Base-by-base conservation (phyloP, 2,329 filamentous ascomycete species). In the Fusarium sp. region DNA sequence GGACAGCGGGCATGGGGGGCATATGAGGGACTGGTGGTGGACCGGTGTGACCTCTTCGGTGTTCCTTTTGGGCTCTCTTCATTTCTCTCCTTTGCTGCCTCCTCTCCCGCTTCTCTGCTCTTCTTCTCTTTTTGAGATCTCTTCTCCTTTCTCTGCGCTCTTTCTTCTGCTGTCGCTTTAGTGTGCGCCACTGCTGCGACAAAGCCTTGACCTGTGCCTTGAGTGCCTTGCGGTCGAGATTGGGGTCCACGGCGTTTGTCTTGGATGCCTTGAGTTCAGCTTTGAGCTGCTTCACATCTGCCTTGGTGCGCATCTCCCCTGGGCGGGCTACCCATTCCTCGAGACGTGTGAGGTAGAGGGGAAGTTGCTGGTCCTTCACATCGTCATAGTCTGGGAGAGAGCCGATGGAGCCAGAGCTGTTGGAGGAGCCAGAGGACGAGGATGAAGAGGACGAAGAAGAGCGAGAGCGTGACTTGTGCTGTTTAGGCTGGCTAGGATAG, bases 371-470 rank as follows among this genome's bases (percentile, higher is more conserved):
- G 62, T 86, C 85, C 14, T 79, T 80, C 3, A 91, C 81, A 48
- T 88, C 84, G 66, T 90, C 86, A 75, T 87, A 87, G 63, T 87
- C 85, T 0, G 88, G 88, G 1, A 91, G 86, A 3, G 88, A 90
- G 39, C 86, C 88, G 64, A 90, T 80, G 3, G 82, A 84, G 5
- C 73, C 80, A 1, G 82, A 84, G 22, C 78, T 80, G 9, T 81
- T 80, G 1, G 82, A 83, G 0, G 82, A 82, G 0, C 71, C 73
- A 1, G 82, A 84, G 0, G 83, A 84, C 0, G 75, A 73, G 0
- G 81, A 81, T 0, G 82, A 82, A 2, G 82, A 83, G 11, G 80
- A 80, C 1, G 82, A 84, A 0, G 80, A 83, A 0, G 83, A 85
- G 5, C 73, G 79, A n/a, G 80, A 81, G 13, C 67, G 73, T 41